These are phyloP conservation scores for Phytophthora podocarpi DNA, from an alignment of 352 stramenopile genomes.

Conservation along the genomic window DNA sequence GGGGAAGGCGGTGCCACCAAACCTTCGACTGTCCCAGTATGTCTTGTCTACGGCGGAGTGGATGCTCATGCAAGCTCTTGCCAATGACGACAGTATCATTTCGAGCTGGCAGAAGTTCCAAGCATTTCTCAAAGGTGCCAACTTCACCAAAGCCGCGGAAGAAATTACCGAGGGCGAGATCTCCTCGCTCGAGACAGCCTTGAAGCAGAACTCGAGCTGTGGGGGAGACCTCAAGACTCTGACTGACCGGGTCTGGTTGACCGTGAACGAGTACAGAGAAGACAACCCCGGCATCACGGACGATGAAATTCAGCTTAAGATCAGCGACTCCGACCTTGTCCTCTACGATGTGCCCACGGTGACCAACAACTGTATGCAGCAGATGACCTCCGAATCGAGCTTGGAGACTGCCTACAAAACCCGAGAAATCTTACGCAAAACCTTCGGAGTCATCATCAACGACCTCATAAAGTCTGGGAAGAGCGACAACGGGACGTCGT, in stretches of 20 bases:
- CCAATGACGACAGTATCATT: conserved; percentile 27
- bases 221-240: conserved; percentile 38
- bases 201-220: conserved; percentile 39
- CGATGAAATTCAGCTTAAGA: conserved; percentile 39
- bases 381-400: conserved; percentile 33
- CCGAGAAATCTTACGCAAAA: conserved; percentile 29
- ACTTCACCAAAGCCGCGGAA: conserved; percentile 29
- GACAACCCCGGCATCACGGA: conserved; percentile 30
- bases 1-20: conserved; percentile 26
- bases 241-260: conserved; percentile 27
- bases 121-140: conserved; percentile 28
- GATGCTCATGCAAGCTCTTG: conserved; percentile 28
- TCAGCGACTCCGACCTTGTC: conserved; percentile 44
- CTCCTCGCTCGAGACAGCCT: conserved; percentile 29
- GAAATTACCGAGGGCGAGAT: conserved; percentile 36
- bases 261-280: conserved; percentile 25
- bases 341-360: conserved; percentile 43
- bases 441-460: conserved; percentile 33
- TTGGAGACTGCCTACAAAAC: conserved; percentile 25
- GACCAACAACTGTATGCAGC: conserved; percentile 42
- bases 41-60: conserved; percentile 26
- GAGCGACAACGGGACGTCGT: conserved; percentile 31
- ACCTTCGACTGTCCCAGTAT: conserved; percentile 23
- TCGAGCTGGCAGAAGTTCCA: conserved; percentile 27
- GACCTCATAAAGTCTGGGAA: conserved; percentile 33